phyloP scores from a whole-genome alignment of 2,329 filamentous ascomycete genomes.

The Dactylellina sp. region DNA sequence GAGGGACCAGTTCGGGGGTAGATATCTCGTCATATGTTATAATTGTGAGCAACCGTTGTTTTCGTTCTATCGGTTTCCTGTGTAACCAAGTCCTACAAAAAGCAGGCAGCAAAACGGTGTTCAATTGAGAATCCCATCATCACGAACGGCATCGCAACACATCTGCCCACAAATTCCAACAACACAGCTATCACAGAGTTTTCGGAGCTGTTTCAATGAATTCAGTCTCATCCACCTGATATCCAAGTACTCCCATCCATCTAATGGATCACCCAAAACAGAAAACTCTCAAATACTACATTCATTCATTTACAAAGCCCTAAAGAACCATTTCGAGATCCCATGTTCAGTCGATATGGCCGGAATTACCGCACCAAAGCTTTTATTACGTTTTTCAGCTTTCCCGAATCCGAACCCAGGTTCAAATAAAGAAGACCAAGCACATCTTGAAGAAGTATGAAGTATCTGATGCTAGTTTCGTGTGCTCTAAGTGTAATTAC shows the following conservation, averaged over 20 bases:
- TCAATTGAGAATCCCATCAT: too few relatives aligned
- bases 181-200: not conserved
- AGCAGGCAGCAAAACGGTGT: too few relatives aligned
- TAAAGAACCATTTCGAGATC: not conserved
- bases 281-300: not conserved
- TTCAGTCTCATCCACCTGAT: not conserved
- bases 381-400: constrained; percentile 22
- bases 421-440: not conserved
- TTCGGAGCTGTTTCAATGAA: not conserved
- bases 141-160: constrained; percentile 21
- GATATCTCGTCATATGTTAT: too few relatives aligned
- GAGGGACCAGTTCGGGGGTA: too few relatives aligned
- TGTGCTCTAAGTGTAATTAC: too few relatives aligned
- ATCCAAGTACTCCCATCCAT: not conserved
- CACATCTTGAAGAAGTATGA: constrained; percentile 13
- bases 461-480: not conserved
- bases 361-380: constrained; percentile 4
- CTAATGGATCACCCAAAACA: not conserved
- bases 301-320: not conserved
- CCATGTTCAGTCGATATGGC: constrained; percentile 1
- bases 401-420: not conserved
- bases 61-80: too few relatives aligned
- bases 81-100: too few relatives aligned
- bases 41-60: too few relatives aligned
- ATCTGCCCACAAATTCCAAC: constrained; percentile 36